A percentile compares a stretch with the other conserved stretches of the same genome.
Evolutionary conservation across 176 grass and related monocot species (phyloP).

Genomic region (Aegilops speltoides): DNA sequence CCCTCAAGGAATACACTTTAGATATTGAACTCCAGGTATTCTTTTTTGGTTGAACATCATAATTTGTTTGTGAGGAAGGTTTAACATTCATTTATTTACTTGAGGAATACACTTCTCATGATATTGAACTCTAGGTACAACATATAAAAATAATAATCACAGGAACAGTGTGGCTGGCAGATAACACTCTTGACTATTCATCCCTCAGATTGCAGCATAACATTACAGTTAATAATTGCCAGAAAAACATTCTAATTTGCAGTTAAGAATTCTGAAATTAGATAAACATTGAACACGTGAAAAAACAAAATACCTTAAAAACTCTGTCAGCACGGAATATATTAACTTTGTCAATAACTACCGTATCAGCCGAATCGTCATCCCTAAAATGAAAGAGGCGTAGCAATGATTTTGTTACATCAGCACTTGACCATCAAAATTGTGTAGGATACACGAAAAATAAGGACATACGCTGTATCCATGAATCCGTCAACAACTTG

Average conservation of each 20-base stretch:
- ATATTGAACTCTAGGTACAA: no score
- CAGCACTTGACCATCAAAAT: slow-evolving; percentile 14
- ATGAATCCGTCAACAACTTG: slow-evolving; percentile 94
- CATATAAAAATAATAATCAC: no score
- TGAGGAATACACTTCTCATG: no score
- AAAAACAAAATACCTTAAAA: slow-evolving; percentile 70
- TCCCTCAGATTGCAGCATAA: neutral
- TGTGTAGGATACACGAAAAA: slow-evolving; percentile 11
- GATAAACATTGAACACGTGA: slow-evolving; percentile 14
- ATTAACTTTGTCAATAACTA: slow-evolving; percentile 82
- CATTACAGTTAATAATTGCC: neutral
- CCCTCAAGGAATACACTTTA: neutral
- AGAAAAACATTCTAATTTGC: slow-evolving; percentile 15
- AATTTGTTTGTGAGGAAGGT: neutral
- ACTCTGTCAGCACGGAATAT: slow-evolving; percentile 94
- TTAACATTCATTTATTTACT: neutral
- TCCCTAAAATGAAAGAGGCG: slow-evolving; percentile 60
- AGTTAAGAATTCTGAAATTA: slow-evolving; percentile 20
- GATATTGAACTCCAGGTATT: neutral
- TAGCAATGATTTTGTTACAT: slow-evolving; percentile 19
- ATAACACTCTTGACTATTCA: neutral
- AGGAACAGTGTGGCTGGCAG: neutral
- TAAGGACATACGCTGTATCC: slow-evolving; percentile 60
- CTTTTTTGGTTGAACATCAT: neutral
- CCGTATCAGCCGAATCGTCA: slow-evolving; percentile 41